Evolutionary conservation across 331 rosid genomes (phyloP).

Genomic region (Dryas integrifolia): DNA sequence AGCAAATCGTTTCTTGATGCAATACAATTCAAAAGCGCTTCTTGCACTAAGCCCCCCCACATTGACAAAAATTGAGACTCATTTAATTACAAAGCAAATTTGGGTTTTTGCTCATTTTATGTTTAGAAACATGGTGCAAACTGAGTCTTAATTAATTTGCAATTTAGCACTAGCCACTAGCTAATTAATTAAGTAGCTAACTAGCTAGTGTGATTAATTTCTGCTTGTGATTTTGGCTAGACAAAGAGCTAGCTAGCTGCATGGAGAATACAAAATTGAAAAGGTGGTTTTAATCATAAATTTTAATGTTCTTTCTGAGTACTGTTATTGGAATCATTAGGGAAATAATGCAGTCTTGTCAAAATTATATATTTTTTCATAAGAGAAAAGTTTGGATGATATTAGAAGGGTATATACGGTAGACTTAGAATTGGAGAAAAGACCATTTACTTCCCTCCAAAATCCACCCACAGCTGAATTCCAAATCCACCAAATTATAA

Average conservation of each 20-base stretch:
- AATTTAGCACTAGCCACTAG: too few species aligned
- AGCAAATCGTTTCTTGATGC: constrained; percentile 3
- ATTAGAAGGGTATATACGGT: constrained; percentile 1
- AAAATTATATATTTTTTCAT: constrained; percentile 16
- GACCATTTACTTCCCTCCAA: constrained; percentile 24
- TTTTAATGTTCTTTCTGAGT: constrained; percentile 14
- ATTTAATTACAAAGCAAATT: neutral
- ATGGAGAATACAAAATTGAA: constrained; percentile 24
- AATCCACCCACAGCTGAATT: constrained; percentile 30
- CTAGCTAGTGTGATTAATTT: neutral
- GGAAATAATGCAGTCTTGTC: constrained; percentile 45
- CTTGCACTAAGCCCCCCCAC: constrained; percentile 1
- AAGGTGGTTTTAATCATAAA: constrained; percentile 20
- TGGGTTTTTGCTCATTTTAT: neutral
- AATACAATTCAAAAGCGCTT: constrained; percentile 12
- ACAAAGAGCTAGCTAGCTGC: constrained; percentile 11
- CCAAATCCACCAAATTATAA: constrained; percentile 22
- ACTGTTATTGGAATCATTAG: constrained; percentile 35
- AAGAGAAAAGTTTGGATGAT: constrained; percentile 6
- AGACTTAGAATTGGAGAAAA: constrained; percentile 13
- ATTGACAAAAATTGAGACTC: constrained; percentile 5
- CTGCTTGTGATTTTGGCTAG: constrained; percentile 4
- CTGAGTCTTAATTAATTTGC: too few species aligned
- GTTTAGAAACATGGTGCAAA: neutral
- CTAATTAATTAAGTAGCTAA: neutral